Conservation (phyloP, 2,329 filamentous ascomycete species). For the Cordyceps tenuipes region DNA sequence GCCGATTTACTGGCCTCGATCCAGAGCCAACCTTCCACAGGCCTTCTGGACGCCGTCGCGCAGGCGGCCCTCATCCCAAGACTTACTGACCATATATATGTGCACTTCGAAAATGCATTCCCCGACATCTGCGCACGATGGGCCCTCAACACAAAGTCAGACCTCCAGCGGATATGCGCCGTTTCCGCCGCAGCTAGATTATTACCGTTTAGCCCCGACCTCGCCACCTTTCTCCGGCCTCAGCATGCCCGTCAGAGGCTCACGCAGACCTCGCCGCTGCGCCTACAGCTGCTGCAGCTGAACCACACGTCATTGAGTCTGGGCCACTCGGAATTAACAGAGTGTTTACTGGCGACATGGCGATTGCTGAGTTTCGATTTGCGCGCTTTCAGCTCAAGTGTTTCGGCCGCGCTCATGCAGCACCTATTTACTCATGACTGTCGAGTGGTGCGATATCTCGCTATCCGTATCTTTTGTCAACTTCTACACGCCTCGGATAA, state of each 20-base stretch:
- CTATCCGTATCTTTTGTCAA: constrained; percentile 71
- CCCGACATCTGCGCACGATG: constrained; percentile 78
- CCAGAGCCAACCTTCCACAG: constrained; percentile 51
- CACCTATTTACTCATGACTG: constrained; percentile 54
- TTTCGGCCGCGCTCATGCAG: constrained; percentile 61
- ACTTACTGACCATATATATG: constrained; percentile 66
- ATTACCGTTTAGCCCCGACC: constrained; percentile 71
- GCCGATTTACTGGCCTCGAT: constrained; percentile 61
- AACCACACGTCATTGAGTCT: constrained; percentile 14
- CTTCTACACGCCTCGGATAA: constrained; percentile 73
- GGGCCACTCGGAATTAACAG: constrained; percentile 19
- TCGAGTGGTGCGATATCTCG: constrained; percentile 64
- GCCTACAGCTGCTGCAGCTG: constrained; percentile 22
- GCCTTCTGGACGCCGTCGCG: constrained; percentile 65
- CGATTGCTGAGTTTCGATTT: constrained; percentile 72
- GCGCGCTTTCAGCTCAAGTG: constrained; percentile 54
- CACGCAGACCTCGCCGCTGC: constrained; percentile 10
- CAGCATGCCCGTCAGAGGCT: constrained; percentile 18
- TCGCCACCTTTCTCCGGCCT: constrained; percentile 63
- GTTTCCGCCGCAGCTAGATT: constrained; percentile 71
- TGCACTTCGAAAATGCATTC: constrained; percentile 65
- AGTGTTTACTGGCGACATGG: constrained; percentile 48
- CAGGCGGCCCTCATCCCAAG: constrained; percentile 58
- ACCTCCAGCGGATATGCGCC: constrained; percentile 33
- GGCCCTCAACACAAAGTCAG: constrained; percentile 43